Conservation (phyloP, 2,329 filamentous ascomycete genomes). For the Chalara sp. region DNA sequence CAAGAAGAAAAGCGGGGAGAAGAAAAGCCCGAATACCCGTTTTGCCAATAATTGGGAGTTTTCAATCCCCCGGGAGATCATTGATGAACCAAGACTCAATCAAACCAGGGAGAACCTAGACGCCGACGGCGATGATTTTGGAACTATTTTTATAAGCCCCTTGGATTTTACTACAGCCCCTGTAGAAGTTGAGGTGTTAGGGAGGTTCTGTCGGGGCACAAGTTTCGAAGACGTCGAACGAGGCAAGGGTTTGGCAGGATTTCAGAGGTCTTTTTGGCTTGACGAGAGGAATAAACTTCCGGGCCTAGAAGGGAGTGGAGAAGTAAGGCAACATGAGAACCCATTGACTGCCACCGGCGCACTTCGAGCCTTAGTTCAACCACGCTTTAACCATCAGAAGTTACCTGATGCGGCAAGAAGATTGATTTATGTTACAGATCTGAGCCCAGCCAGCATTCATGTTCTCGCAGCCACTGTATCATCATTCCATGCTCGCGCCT, state of each 20-base stretch:
- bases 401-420: constrained; percentile 4
- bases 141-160: background rate
- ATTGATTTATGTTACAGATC: constrained; percentile 1
- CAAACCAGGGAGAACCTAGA: background rate
- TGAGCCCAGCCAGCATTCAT: constrained; percentile 1
- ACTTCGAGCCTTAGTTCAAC: background rate
- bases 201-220: background rate
- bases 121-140: constrained; percentile 1
- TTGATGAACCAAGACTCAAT: background rate
- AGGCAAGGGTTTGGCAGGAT: background rate
- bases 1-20: background rate
- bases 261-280: background rate
- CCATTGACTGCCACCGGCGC: constrained; percentile 2
- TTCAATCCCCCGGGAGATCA: background rate
- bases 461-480: constrained; percentile 3
- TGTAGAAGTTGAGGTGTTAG: background rate
- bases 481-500: background rate
- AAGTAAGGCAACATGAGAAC: constrained; percentile 1
- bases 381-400: background rate
- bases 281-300: background rate
- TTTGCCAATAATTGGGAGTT: background rate
- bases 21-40: background rate
- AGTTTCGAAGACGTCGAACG: background rate
- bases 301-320: background rate
- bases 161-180: background rate